Evolutionary conservation across 2,329 filamentous ascomycete genomes (phyloP).

Genomic region (Claviceps quebecensis): DNA sequence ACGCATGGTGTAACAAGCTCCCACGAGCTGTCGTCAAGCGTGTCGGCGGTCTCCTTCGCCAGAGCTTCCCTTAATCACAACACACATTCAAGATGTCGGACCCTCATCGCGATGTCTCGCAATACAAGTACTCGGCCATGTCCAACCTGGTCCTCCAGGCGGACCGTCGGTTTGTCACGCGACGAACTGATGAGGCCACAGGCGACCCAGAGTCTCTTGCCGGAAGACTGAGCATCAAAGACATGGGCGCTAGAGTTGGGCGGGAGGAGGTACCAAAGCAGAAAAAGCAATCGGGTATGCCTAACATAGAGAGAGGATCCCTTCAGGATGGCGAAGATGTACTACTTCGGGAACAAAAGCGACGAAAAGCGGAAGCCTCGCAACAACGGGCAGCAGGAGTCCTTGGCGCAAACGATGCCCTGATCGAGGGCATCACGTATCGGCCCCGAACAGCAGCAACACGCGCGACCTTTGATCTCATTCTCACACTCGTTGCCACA

Average conservation of each 20-base stretch:
- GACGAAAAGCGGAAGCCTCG: constrained; percentile 60
- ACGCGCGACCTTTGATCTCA: constrained; percentile 84
- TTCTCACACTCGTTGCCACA: constrained; percentile 77
- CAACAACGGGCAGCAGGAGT: constrained; percentile 63
- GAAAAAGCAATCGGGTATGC: constrained; percentile 57
- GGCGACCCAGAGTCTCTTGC: constrained; percentile 96
- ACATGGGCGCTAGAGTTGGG: constrained; percentile 81
- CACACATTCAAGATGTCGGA: constrained; percentile 50
- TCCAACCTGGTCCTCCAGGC: constrained; percentile 99
- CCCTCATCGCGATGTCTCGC: constrained; percentile 69
- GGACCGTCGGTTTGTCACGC: constrained; percentile 87
- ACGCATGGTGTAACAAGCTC: constrained; percentile 22
- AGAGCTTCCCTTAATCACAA: constrained; percentile 12
- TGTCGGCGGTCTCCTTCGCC: constrained; percentile 18
- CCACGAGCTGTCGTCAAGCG: constrained; percentile 23
- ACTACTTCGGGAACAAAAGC: constrained; percentile 69
- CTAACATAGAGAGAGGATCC: constrained; percentile 59
- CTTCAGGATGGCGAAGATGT: constrained; percentile 74
- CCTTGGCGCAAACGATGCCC: constrained; percentile 67
- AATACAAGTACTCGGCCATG: constrained; percentile 99
- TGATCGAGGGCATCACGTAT: constrained; percentile 86
- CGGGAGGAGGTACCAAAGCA: constrained; percentile 69
- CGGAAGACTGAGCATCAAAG: constrained; percentile 79
- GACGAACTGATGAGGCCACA: constrained; percentile 85
- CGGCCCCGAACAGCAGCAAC: constrained; percentile 84